phyloP scores from a whole-genome alignment of 2,329 filamentous ascomycete species.

The Venturia nashicola region DNA sequence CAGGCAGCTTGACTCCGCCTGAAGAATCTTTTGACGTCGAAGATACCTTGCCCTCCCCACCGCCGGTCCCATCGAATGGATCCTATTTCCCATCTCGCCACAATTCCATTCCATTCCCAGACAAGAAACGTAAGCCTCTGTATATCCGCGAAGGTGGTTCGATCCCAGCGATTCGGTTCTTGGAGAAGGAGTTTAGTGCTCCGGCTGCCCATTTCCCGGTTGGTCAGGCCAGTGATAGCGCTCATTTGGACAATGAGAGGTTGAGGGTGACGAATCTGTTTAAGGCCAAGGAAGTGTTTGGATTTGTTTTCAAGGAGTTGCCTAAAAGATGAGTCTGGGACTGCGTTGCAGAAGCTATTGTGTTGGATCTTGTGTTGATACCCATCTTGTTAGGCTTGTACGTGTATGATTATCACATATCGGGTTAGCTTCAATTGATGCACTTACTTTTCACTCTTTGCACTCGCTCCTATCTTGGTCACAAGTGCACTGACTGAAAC shows the following conservation, averaged over 20 bases:
- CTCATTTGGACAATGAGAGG: slow-evolving; percentile 93
- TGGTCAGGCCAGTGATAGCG: slow-evolving; percentile 85
- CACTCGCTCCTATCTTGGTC: no score
- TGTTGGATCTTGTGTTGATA: not conserved
- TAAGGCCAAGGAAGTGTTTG: slow-evolving; percentile 87
- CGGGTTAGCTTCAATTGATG: no score
- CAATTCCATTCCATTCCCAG: not conserved
- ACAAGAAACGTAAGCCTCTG: slow-evolving; percentile 47
- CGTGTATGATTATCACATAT: no score
- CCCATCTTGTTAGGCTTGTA: not conserved
- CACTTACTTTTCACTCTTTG: no score
- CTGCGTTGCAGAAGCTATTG: not conserved
- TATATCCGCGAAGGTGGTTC: slow-evolving; percentile 94
- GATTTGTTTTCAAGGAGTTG: slow-evolving; percentile 65
- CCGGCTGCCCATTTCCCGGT: slow-evolving; percentile 88
- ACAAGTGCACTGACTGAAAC: no score
- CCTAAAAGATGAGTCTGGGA: slow-evolving; percentile 1
- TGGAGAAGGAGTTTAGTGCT: slow-evolving; percentile 87
- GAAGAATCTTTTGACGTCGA: not conserved
- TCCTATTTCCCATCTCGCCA: slow-evolving; percentile 1
- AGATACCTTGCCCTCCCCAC: slow-evolving; percentile 13
- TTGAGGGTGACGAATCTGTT: slow-evolving; percentile 75
- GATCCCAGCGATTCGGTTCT: slow-evolving; percentile 84
- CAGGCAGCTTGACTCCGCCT: slow-evolving; percentile 23
- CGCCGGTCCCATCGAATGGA: slow-evolving; percentile 25